Evolutionary conservation across 306 rosid species (phyloP).

Genomic region (Prosopis cineraria): DNA sequence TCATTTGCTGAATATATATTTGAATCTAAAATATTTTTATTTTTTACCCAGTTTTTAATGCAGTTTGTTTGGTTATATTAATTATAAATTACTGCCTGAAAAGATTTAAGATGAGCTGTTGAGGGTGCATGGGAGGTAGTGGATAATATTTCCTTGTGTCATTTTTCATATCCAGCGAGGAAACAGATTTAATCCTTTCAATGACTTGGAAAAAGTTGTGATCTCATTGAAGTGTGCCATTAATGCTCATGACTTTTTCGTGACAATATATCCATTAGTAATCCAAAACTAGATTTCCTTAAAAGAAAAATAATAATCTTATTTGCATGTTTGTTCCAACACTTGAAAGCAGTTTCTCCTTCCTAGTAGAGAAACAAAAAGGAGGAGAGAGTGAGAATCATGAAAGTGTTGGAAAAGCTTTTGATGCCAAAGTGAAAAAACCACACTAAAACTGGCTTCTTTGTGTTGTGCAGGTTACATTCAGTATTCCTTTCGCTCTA

Average conservation of each 20-base stretch:
- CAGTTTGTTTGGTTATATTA: not conserved
- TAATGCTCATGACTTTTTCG: not conserved
- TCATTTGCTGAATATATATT: no score
- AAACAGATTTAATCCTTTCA: not conserved
- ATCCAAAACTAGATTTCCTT: not conserved
- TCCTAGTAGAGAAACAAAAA: not conserved
- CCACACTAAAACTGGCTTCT: not conserved
- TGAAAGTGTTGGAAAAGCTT: not conserved
- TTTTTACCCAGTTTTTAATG: no score
- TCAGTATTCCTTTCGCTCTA: conserved; percentile 73
- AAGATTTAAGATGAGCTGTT: no score
- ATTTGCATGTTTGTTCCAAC: not conserved
- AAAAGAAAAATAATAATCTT: not conserved
- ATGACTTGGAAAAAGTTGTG: not conserved
- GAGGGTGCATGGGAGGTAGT: no score
- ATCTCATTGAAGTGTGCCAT: not conserved
- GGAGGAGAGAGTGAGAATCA: not conserved
- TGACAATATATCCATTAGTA: not conserved
- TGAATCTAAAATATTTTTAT: no score
- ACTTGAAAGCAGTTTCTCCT: not conserved
- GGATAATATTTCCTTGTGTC: not conserved
- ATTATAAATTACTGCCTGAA: not conserved
- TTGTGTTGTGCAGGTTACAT: conserved; percentile 50
- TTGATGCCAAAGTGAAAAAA: not conserved
- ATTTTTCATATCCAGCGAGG: not conserved